These are phyloP conservation scores for Ustilago crameri DNA, from an alignment of 1,284 basidiomycete genomes.

Conservation along the genomic window DNA sequence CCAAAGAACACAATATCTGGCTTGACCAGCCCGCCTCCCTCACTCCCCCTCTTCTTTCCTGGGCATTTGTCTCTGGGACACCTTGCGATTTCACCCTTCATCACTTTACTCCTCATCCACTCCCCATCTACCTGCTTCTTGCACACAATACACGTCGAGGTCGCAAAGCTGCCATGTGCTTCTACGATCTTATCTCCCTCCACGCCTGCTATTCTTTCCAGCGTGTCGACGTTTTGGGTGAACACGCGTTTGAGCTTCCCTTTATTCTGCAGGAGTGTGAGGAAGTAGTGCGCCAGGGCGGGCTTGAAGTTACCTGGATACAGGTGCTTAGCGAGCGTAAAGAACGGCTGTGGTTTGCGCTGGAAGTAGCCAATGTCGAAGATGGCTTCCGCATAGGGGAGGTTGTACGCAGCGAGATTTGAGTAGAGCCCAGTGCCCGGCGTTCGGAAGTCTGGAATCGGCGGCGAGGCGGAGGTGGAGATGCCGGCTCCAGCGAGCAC, in stretches of 20 bases:
- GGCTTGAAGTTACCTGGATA: conserved; percentile 88
- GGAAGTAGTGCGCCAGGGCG: conserved; percentile 89
- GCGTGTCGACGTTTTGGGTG: conserved; percentile 84
- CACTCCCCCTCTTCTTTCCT: conserved; percentile 32
- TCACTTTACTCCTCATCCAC: conserved; percentile 58
- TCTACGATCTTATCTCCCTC: conserved; percentile 82
- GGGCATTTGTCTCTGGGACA: conserved; percentile 49
- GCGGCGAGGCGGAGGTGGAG: conserved; percentile 70
- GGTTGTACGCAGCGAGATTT: conserved; percentile 71
- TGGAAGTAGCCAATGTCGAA: conserved; percentile 72
- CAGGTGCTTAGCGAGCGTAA: conserved; percentile 76
- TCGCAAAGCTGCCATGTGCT: conserved; percentile 82
- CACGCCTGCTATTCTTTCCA: conserved; percentile 86
- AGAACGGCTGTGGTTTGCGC: conserved; percentile 68
- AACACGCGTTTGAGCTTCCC: conserved; percentile 79
- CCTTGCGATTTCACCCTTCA: conserved; percentile 53
- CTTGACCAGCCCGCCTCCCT: conserved; percentile 59
- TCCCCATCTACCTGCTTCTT: conserved; percentile 37
- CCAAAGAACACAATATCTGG: conserved; percentile 68
- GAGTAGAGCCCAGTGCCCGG: conserved; percentile 73
- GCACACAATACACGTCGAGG: conserved; percentile 58
- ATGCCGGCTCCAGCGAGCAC: conserved; percentile 72
- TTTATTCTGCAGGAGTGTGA: conserved; percentile 78
- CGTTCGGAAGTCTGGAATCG: conserved; percentile 69
- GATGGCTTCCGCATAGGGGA: conserved; percentile 73